phyloP scores from a whole-genome alignment of 352 stramenopile species.

The Pythium guiyangense region DNA sequence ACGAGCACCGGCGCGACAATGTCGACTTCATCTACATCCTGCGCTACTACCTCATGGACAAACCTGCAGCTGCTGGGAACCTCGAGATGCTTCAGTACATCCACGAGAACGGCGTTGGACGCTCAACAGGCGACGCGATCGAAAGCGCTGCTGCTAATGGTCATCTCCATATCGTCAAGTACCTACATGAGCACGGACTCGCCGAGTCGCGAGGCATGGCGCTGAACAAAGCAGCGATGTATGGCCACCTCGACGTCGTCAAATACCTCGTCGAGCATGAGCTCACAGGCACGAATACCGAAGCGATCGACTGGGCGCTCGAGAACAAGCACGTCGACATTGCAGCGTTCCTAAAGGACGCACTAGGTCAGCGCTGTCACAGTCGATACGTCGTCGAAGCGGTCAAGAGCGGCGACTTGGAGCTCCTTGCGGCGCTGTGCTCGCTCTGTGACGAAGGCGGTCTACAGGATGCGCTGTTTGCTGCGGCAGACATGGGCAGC shows the following conservation, averaged over 20 bases:
- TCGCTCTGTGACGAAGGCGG: background rate
- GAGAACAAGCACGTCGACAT: background rate
- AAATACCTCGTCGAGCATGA: background rate
- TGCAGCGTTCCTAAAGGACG: background rate
- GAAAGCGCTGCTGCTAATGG: conserved; percentile 1
- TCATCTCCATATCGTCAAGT: conserved; percentile 14
- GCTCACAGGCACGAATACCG: background rate
- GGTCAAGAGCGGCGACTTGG: background rate
- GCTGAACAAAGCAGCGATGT: conserved; percentile 1
- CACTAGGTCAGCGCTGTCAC: background rate
- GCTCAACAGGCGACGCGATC: background rate
- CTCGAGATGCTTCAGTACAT: conserved; percentile 28
- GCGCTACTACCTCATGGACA: too few species aligned
- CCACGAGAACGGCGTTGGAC: conserved; percentile 6
- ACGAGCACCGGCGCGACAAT: too few species aligned
- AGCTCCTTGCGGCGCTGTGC: background rate
- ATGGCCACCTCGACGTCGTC: background rate
- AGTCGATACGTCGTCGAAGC: background rate
- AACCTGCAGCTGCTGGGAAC: conserved; percentile 5
- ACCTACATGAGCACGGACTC: conserved; percentile 9
- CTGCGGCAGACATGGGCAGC: background rate
- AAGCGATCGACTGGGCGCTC: background rate
- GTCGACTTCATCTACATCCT: too few species aligned
- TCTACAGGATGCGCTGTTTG: background rate
- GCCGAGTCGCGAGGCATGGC: background rate